Evolutionary conservation across 257 asterid genomes (phyloP), one percentile per base, ranked within the genome.

Genomic region (Echites panduratus): DNA sequence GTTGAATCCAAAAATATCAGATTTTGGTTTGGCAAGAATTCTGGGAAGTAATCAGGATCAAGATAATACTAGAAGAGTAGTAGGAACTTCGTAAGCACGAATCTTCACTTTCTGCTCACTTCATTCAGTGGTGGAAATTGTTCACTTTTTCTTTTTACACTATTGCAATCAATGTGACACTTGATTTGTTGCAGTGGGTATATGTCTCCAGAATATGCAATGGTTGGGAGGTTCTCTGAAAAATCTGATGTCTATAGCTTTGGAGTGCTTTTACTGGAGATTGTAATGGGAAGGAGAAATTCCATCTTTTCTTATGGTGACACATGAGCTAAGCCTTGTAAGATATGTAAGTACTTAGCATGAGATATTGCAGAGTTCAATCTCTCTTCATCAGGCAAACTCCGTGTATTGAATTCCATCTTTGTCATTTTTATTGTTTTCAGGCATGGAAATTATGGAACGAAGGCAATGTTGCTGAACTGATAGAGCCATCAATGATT

Each of bases 141-240:
- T n/a, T 20, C 22, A 20, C 9, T 26, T 14, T 38, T 27, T 2
- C 22, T 76, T 63, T 68, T 2, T 16, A 32, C 7, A 63, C 64
- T n/a, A n/a, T 19, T 41, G 17, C 26, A 0, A 24, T 10, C 62
- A 19, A 48, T 49, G 41, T 57, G n/a, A 57, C 35, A 68, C 54
- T 70, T 80, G 41, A 32, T 69, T 66, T 78, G 43, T 68, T 80
- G 81, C 82, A 85, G 96, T 68, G 96, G 96, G 43, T 90, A 88
- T 48, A 87, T 89, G 92, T 90, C 96, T 54, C 97, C 96, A 3
- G 97, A 87, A 76, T 89, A 89, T 63, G 94, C 92, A 44, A 50
- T 87, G 83, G 75, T 76, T 38, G 96, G 97, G 66, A 86, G 83
- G 73, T 87, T 86, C 80, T 87, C 97, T 4, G 94, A 89, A 70